These are phyloP conservation scores for Polychytrium aggregatum DNA, from an alignment of 192 early-diverging fungal species.

Conservation along the genomic window DNA sequence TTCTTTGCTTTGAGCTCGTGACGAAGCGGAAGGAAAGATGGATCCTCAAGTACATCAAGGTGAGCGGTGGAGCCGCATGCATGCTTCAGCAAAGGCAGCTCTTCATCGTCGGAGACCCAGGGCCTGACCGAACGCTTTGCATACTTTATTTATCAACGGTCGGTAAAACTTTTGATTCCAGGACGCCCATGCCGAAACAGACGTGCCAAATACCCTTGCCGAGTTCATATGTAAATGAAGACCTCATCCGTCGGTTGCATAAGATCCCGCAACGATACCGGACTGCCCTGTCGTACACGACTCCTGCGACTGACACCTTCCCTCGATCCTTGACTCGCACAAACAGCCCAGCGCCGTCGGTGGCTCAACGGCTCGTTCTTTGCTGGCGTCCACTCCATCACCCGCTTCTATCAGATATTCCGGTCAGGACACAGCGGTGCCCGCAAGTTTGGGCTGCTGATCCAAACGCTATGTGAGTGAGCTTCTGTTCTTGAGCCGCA, in stretches of 20 bases:
- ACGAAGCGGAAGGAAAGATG: constrained; percentile 63
- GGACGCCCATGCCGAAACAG: constrained; percentile 64
- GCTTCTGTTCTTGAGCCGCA: too few relatives aligned
- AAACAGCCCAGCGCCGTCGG: constrained; percentile 54
- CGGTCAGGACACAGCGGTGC: constrained; percentile 49
- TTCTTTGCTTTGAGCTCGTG: constrained; percentile 75
- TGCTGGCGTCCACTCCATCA: constrained; percentile 62
- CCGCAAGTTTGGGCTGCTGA: constrained; percentile 49
- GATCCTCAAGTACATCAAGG: constrained; percentile 58
- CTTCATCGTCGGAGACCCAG: too few relatives aligned
- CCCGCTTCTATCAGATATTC: constrained; percentile 58
- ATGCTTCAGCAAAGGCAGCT: too few relatives aligned
- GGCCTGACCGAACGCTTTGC: too few relatives aligned
- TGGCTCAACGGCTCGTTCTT: constrained; percentile 84
- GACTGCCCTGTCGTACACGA: too few relatives aligned
- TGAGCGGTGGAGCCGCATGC: neutral
- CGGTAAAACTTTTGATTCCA: too few relatives aligned
- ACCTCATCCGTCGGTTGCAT: too few relatives aligned
- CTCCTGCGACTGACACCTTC: too few relatives aligned
- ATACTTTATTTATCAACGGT: too few relatives aligned
- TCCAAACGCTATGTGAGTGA: constrained; percentile 19
- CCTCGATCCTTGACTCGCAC: too few relatives aligned
- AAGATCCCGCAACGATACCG: too few relatives aligned
- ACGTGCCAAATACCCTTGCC: constrained; percentile 63
- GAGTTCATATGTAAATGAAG: constrained; percentile 58